Evolutionary conservation across 768 basidiomycete genomes (phyloP), one percentile per base, ranked within the genome.

Genomic region (Lactarius sanguifluus): DNA sequence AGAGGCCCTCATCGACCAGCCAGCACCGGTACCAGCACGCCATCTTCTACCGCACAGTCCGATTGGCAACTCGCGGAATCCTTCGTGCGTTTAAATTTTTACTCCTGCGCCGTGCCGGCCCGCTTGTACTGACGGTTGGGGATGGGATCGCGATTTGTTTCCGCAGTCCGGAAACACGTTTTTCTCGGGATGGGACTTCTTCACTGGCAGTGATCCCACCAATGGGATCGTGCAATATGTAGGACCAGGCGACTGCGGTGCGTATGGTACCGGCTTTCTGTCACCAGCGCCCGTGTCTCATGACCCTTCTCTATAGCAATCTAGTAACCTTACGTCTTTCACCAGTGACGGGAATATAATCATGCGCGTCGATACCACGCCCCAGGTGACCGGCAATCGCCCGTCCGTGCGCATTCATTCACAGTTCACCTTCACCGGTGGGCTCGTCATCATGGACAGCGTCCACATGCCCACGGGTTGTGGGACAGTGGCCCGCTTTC

Each of bases 381-480:
- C 85, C 12, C 82, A 77, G 20, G 89, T 95, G 38, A 72, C 82
- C n/a, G 83, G 75, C 47, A 89, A 83, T 62, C 85, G 95, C 66
- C 82, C 86, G 75, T 89, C 90, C 69, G 82, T 96, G 45, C 87
- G 95, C 69, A 89, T 98, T 70, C 86, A 85, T 57, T 86, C 89
- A 0, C 74, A 86, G 34, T 75, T 79, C 60, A 76, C 78, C 3
- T 90, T 85, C 72, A 89, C 83, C 40, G 85, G 85, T 9, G 88
- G 83, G 43, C 80, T 97, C 41, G 81, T 94, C 68, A 80, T 95
- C 56, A 82, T 95, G 81, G 93, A 96, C 76, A 84, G 92, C 30
- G 81, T 86, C 30, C 94, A 96, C 75, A 93, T 95, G 89, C 94
- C 94, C 9, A 87, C 87, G 0, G 94, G 94, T 16, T 96, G 94